Base-by-base conservation (phyloP, 2,329 filamentous ascomycete genomes). In the Fusarium burgessii region DNA sequence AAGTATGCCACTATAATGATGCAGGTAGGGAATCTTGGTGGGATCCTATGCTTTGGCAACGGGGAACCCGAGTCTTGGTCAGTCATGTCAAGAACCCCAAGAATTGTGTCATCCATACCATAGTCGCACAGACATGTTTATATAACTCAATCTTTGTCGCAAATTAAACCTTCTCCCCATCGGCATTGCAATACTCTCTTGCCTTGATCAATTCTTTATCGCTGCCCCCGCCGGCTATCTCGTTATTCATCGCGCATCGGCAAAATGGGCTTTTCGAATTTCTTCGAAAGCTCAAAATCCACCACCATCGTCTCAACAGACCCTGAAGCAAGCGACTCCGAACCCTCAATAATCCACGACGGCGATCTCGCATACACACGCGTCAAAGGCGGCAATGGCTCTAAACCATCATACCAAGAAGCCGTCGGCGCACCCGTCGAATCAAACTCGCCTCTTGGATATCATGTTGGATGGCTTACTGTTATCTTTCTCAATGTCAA, bases 381-480 rank as follows among this genome's bases (percentile, higher is more conserved):
- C 3, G 72, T 61, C 1, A 66, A 77, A 18, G 85, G 82, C 2
- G 84, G 83, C 6, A 90, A 90, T 70, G 83, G 82, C 18, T 80
- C 84, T 7, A 78, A 82, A 50, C 78, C 82, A 4, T 84, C 86
- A 0, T 90, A 89, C 70, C 89, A 91, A 72, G 89, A 91, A 74
- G 88, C 87, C 1, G 83, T 83, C 11, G 89, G 89, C 40, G 89
- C 89, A 0, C 89, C 89, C 0, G 87, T 91, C 6, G 89, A 91
- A 76, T 79, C 78, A 3, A 73, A 83, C 5, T 90, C 88, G 2
- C 89, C 90, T 0, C 78, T 91, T 4, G 90, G 89, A 0, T 90
- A 90, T 67, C 80, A 86, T 14, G 88, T 91, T 18, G 84, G 85
- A 12, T 85, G 83, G 60, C 67, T 87, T 7, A 88, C 88, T 0